Percentiles rank a stretch among this genome's conserved stretches.
These are phyloP conservation scores for Adansonia digitata DNA, from an alignment of 345 rosid species.

Conservation along the genomic window DNA sequence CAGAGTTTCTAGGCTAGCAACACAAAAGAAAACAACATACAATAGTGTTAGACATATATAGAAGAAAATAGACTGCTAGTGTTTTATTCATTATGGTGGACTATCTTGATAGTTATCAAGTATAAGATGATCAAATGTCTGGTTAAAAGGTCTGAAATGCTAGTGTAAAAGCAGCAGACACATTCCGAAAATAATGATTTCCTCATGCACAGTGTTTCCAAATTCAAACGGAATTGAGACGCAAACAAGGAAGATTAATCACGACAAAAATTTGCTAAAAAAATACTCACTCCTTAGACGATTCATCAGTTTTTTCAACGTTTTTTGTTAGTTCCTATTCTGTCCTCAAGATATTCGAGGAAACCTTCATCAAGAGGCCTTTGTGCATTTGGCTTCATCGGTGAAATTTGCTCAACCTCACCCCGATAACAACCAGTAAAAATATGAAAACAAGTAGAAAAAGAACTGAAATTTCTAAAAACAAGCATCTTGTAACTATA, in stretches of 20 bases:
- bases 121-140: neutral
- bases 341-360: constrained; percentile 93
- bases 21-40: constrained; percentile 15
- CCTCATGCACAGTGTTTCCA: neutral
- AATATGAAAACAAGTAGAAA: neutral
- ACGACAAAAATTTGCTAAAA: neutral
- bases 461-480: neutral
- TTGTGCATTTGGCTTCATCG: constrained; percentile 96
- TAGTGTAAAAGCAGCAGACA: neutral
- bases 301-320: constrained; percentile 81
- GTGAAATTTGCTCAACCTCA: constrained; percentile 97
- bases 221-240: constrained; percentile 2
- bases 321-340: constrained; percentile 87
- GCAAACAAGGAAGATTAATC: constrained; percentile 1
- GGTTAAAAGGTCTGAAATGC: neutral
- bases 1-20: constrained; percentile 70
- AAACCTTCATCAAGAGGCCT: constrained; percentile 98
- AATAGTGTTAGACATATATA: neutral
- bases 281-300: constrained; percentile 64
- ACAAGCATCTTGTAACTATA: neutral
- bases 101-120: neutral
- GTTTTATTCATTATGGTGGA: neutral
- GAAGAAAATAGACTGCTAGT: neutral
- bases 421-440: constrained; percentile 50
- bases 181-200: neutral